Evolutionary conservation across 495 filamentous ascomycete genomes (phyloP), one percentile per base, ranked within the genome.

Genomic region (Symbiotaphrina buchneri): DNA sequence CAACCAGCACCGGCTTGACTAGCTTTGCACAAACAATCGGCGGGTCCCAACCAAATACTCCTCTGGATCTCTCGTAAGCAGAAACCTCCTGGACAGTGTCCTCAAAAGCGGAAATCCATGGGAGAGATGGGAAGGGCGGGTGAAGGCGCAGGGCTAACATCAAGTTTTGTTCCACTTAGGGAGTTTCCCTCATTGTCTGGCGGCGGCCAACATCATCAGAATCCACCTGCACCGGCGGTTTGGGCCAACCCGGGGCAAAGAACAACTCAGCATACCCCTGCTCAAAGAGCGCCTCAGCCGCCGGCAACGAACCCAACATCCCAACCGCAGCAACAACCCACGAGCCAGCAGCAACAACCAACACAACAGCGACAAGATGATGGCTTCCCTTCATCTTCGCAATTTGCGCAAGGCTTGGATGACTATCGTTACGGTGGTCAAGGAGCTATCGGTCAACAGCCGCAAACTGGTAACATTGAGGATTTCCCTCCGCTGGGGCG

Each of bases 121-220:
- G n/a, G n/a, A n/a, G n/a, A n/a, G n/a, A n/a, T n/a, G n/a, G n/a
- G n/a, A n/a, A n/a, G n/a, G n/a, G n/a, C n/a, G n/a, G n/a, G n/a
- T n/a, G n/a, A n/a, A n/a, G n/a, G n/a, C n/a, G n/a, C n/a, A n/a
- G n/a, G n/a, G n/a, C n/a, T n/a, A n/a, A n/a, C n/a, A n/a, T n/a
- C n/a, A n/a, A n/a, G n/a, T n/a, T n/a, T n/a, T n/a, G n/a, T n/a
- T n/a, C n/a, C 32, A 1, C 15, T 22, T 27, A 90, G 80, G 30
- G 81, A 91, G 45, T 91, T 91, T 39, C 81, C 81, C 24, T 78
- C 75, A 0, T 49, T 91, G 41, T 82, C 75, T 33, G 74, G 71
- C 39, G 56, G 69, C 17, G 65, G 81, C 42, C 59, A 73, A 43
- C 63, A 64, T 31, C 68, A 68, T 22, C 61, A 65, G 39, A 67